Base-by-base conservation (phyloP, 2,329 filamentous ascomycete species). In the Talaromyces sp. region DNA sequence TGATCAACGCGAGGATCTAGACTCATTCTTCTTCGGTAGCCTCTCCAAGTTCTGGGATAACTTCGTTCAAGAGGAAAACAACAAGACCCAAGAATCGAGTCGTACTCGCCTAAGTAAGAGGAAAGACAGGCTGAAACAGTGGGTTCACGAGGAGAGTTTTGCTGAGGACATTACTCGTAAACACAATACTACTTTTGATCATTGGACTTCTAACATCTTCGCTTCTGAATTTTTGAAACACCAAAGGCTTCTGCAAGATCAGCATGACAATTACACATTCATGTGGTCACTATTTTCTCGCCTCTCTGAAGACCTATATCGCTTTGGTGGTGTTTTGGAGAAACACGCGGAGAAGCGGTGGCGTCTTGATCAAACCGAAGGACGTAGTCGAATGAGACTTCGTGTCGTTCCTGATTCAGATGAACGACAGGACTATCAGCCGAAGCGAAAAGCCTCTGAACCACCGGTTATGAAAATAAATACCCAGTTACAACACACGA, bases 201-300 rank as follows among this genome's bases (percentile, higher is more conserved):
- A 93, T 60, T 99, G 93, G 94, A 89, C 93, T 78, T 91, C 92
- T 65, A 97, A 96, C 66, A 96, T 99, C 40, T 94, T 93, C 71
- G 86, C 88, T 51, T 91, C 93, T 0, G 94, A 99, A 70, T 88
- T 94, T 63, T 84, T 93, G 68, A 97, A 96, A 70, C 88, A 96
- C 63, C 93, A 97, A 70, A 83, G 94, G 61, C 82, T 89, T 15
- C 76, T 91, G 56, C 94, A 99, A 72, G 95, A 99, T 67, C 90
- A 96, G 67, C 91, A 97, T 65, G 94, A 99, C 69, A 93, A 92
- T 66, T 82, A 89, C 59, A 81, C 82, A 1, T 97, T 91, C 69
- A 82, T 95, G 61, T 84, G 84, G 41, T 85, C 89, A 0, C 82
- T 87, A 0, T 91, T 94, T 69, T 82, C 83, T 5, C 91, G 87